Base-by-base conservation (phyloP, 2,329 filamentous ascomycete genomes). In the Chalara sp. region DNA sequence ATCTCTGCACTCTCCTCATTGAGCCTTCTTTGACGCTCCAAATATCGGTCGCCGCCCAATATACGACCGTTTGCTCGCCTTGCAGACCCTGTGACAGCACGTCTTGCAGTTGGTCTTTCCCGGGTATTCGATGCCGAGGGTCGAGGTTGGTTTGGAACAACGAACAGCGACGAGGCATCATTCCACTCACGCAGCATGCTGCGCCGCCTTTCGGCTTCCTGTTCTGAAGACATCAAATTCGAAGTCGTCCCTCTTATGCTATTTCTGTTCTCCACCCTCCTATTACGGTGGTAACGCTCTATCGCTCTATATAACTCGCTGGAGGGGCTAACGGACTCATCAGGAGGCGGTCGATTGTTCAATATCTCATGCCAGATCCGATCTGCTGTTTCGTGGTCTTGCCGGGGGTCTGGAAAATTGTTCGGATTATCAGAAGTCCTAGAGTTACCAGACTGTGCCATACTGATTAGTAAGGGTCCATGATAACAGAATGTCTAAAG, bases 221-320 rank as follows among this genome's bases (percentile, higher is more conserved):
- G 53, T 43, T 63, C 56, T 56, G 63, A 58, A 56, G 58, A 53
- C 63, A 64, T 60, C 47, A 56, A 50, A 49, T 55, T 47, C 49
- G 58, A 54, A 50, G 51, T 61, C 49, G 61, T 55, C 52, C 54
- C 39, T 60, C 55, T 46, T 60, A 50, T 48, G 54, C 52, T 48
- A 47, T 46, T 48, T 40, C 48, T 41, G 29, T 33, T 42, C 10
- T 44, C 50, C 53, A 56, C 52, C 53, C 57, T 58, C 55, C 66
- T 54, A 48, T 56, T 60, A 32, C 61, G 60, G 57, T 71, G 65
- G 49, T 65, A 70, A 52, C 68, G 65, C 55, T 70, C 70, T 68
- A 74, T 68, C 47, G 68, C 67, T 57, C 69, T 63, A 54, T 67
- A 70, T 46, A 74, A 58, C 61, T 74, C 70, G 56, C 70, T 69